Percentiles rank a stretch among this genome's conserved stretches.
Conservation (phyloP, 108 stramenopile species). For the Stephanodiscus triporus region DNA sequence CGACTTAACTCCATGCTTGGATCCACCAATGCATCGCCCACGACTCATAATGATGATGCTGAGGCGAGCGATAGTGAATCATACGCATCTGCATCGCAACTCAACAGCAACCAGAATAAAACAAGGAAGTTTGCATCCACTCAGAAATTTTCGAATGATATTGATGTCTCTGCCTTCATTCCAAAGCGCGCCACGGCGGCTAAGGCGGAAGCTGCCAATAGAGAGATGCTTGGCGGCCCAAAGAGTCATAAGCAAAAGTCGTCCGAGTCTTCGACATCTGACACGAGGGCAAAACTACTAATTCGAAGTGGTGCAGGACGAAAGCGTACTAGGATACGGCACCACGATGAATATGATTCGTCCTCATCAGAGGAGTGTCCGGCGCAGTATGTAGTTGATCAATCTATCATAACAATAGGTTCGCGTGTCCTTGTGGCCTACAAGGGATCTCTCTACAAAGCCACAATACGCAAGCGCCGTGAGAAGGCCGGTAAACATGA, state of each 20-base stretch:
- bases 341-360: slow-evolving; percentile 14
- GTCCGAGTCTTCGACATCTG: slow-evolving; percentile 11
- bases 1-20: slow-evolving; percentile 19
- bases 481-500: slow-evolving; percentile 39
- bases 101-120: neutral
- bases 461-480: slow-evolving; percentile 49
- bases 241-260: slow-evolving; percentile 29
- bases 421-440: slow-evolving; percentile 51
- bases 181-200: slow-evolving; percentile 52
- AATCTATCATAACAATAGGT: slow-evolving; percentile 36
- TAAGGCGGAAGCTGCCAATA: slow-evolving; percentile 45
- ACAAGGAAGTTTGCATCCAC: neutral
- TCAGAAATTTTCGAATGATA: neutral
- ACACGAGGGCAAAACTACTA: slow-evolving; percentile 2
- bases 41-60: slow-evolving; percentile 13
- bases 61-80: slow-evolving; percentile 51
- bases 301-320: slow-evolving; percentile 16
- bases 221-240: slow-evolving; percentile 32
- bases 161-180: slow-evolving; percentile 22
- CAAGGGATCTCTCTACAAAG: slow-evolving; percentile 48
- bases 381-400: slow-evolving; percentile 22
- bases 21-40: slow-evolving; percentile 5
- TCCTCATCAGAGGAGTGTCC: slow-evolving; percentile 18
- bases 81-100: slow-evolving; percentile 10
- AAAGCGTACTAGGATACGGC: slow-evolving; percentile 16